A percentile compares a stretch with the other conserved stretches of the same genome.
Conservation (phyloP, 345 rosid species). For the Excoecaria agallocha region DNA sequence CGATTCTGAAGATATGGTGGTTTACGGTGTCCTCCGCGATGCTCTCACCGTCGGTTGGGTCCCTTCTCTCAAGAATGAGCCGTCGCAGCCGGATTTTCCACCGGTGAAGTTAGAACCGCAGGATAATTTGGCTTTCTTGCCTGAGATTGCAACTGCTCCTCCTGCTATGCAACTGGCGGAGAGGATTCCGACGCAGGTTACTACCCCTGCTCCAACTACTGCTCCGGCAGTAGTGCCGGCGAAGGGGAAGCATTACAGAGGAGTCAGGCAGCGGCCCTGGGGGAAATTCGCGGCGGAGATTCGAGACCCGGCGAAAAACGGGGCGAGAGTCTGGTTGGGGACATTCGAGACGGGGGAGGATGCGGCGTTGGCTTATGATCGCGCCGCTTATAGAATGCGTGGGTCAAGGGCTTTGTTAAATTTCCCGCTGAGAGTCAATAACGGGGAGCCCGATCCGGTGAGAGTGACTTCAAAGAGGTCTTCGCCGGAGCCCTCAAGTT, state of each 20-base stretch:
- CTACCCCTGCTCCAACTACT: background rate
- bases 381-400: slow-evolving; percentile 94
- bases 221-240: slow-evolving; percentile 32
- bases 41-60: slow-evolving; percentile 79
- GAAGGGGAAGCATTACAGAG: slow-evolving; percentile 83
- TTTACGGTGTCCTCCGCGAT: slow-evolving; percentile 63
- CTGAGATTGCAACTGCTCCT: background rate
- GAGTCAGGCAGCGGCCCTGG: slow-evolving; percentile 99
- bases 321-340: slow-evolving; percentile 97
- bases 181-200: slow-evolving; percentile 11
- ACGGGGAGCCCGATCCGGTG: slow-evolving; percentile 96
- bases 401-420: slow-evolving; percentile 90
- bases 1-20: slow-evolving; percentile 87
- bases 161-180: background rate
- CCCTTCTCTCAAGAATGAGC: slow-evolving; percentile 43
- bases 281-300: slow-evolving; percentile 99
- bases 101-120: slow-evolving; percentile 42
- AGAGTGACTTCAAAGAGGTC: slow-evolving; percentile 79
- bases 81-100: slow-evolving; percentile 19
- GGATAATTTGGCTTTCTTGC: slow-evolving; percentile 19
- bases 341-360: slow-evolving; percentile 98
- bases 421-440: slow-evolving; percentile 83
- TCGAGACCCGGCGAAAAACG: slow-evolving; percentile 95
- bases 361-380: slow-evolving; percentile 94
- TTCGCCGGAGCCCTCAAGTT: slow-evolving; percentile 48